Evolutionary conservation across 495 filamentous ascomycete species (phyloP).

Genomic region (Symbiotaphrina buchneri): DNA sequence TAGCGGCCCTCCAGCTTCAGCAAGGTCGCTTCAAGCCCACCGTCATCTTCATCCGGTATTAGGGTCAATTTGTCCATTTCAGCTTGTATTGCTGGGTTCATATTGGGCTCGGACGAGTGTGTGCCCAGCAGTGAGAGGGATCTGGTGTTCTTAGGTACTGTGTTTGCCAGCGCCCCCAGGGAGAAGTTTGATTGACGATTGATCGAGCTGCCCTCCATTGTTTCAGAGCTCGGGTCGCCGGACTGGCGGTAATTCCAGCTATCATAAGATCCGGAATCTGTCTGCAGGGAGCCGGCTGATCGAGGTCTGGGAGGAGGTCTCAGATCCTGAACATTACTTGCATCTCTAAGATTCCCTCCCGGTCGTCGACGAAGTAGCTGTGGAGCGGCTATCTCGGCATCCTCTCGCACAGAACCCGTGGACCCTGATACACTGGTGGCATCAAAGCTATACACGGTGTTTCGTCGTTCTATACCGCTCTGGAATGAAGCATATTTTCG

Average conservation of each 20-base stretch:
- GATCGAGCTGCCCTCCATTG: too few species aligned
- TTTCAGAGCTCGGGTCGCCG: too few species aligned
- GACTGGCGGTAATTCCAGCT: too few species aligned
- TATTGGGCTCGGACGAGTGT: conserved; percentile 49
- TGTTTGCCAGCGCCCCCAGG: conserved; percentile 30
- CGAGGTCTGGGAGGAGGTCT: conserved; percentile 35
- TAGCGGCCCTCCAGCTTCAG: conserved; percentile 85
- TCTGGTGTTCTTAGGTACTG: conserved; percentile 14
- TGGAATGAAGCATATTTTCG: conserved; percentile 50
- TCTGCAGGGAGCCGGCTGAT: conserved; percentile 49
- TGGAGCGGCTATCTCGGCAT: conserved; percentile 15
- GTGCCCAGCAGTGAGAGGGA: conserved; percentile 45
- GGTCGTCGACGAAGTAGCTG: conserved; percentile 61
- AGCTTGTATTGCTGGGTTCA: conserved; percentile 73
- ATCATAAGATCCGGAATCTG: conserved; percentile 45
- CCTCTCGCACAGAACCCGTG: conserved; percentile 15
- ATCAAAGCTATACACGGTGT: conserved; percentile 35
- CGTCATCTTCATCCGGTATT: conserved; percentile 81
- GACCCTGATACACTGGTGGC: conserved; percentile 27
- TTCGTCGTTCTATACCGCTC: conserved; percentile 38
- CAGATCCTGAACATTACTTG: conserved; percentile 47
- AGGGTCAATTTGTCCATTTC: conserved; percentile 75
- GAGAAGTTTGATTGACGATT: conserved; percentile 27
- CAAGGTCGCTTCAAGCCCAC: conserved; percentile 81
- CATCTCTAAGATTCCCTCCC: conserved; percentile 71